phyloP scores from a whole-genome alignment of 208 protist species.

The Acanthamoeba culbertsoni region DNA sequence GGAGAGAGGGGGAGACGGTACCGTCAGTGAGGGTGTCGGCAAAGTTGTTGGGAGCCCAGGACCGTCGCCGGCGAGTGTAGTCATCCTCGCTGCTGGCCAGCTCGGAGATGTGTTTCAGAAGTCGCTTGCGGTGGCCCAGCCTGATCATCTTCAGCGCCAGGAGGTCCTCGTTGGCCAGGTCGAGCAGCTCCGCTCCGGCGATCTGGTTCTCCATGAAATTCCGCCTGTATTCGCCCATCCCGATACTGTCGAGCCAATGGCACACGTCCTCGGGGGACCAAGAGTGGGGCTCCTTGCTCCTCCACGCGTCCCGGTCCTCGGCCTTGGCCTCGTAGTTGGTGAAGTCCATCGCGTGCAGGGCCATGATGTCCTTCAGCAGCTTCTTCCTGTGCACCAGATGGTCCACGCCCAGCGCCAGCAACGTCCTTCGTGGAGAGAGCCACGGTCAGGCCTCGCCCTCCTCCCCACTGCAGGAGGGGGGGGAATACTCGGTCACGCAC shows the following conservation, averaged over 20 bases:
- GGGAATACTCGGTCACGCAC: neutral
- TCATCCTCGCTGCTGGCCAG: neutral
- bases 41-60: neutral
- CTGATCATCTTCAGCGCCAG: neutral
- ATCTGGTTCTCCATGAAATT: slow-evolving; percentile 53
- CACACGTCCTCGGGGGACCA: slow-evolving; percentile 43
- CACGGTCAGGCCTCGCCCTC: neutral
- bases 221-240: neutral
- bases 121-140: slow-evolving; percentile 18
- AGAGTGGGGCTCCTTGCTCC: neutral
- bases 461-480: neutral
- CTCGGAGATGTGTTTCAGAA: slow-evolving; percentile 14
- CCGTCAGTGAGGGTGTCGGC: neutral
- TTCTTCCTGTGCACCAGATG: slow-evolving; percentile 51
- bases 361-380: slow-evolving; percentile 49
- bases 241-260: slow-evolving; percentile 25
- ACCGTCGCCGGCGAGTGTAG: neutral
- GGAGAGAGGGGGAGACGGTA: no score
- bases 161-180: slow-evolving; percentile 35
- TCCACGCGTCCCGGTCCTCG: neutral
- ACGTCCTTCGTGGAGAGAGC: neutral
- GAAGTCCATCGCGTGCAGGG: slow-evolving; percentile 1
- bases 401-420: slow-evolving; percentile 34
- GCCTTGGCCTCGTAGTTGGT: neutral
- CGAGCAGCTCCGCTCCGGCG: slow-evolving; percentile 4